These are phyloP conservation scores for Halenospora varia DNA, from an alignment of 495 filamentous ascomycete genomes.

Conservation along the genomic window DNA sequence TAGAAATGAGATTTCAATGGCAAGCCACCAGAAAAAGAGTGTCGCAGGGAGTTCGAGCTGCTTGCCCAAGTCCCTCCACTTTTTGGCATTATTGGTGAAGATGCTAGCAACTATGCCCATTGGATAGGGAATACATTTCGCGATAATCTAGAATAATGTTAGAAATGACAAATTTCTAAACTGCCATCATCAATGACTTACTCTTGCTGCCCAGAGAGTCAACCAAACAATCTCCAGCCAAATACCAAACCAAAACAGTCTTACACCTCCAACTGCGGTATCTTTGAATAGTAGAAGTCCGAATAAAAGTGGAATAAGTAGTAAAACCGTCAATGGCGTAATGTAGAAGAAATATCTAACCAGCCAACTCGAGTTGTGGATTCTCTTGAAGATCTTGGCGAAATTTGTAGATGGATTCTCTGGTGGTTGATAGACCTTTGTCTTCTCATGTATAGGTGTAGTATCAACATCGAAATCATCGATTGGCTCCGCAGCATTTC, in stretches of 20 bases:
- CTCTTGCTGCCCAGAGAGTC: conserved; percentile 78
- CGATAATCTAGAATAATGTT: conserved; percentile 51
- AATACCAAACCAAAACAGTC: conserved; percentile 85
- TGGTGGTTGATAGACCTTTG: conserved; percentile 63
- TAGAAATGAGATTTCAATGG: conserved; percentile 67
- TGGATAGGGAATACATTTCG: conserved; percentile 66
- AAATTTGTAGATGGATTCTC: conserved; percentile 60
- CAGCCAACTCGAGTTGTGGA: conserved; percentile 63
- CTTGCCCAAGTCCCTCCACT: conserved; percentile 87
- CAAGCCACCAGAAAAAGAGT: conserved; percentile 90
- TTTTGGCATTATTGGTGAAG: conserved; percentile 79
- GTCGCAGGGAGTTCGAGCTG: conserved; percentile 84
- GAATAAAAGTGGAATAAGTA: conserved; percentile 79
- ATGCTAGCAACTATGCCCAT: conserved; percentile 67
- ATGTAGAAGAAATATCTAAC: conserved; percentile 88
- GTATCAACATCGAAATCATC: conserved; percentile 82
- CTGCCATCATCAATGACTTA: conserved; percentile 36
- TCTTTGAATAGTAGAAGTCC: conserved; percentile 62
- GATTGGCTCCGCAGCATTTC: conserved; percentile 53
- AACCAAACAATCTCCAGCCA: conserved; percentile 95
- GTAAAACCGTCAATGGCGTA: conserved; percentile 63
- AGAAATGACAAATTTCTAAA: too few relatives aligned
- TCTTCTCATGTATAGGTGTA: conserved; percentile 69
- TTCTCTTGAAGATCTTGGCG: conserved; percentile 56
- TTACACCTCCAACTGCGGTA: conserved; percentile 70